Evolutionary conservation across 2,329 filamentous ascomycete species (phyloP), one percentile per base, ranked within the genome.

Genomic region (Exophiala xenobiotica): DNA sequence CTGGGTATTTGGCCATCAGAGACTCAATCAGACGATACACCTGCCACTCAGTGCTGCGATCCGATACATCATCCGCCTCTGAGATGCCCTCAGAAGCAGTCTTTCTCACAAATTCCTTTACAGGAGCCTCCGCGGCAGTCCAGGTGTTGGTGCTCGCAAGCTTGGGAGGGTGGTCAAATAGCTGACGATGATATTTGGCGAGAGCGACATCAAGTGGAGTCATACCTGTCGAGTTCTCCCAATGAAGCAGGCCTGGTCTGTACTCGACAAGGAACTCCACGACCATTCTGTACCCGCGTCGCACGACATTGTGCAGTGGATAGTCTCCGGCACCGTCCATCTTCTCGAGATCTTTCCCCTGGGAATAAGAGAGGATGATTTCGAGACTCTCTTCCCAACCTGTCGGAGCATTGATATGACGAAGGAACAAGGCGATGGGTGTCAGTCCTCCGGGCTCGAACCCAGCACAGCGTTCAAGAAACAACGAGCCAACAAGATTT

Each of bases 141-240:
- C 46, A 27, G 19, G 42, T 22, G 2, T 42, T 16, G 2, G 22
- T 44, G 16, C 20, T 22, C 8, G 4, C 27, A 1, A 59, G 20
- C 1, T 45, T 22, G 3, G 58, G 52, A 20, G 38, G 40, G 42
- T 63, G 37, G 12, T 49, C 16, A 63, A 65, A 24, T 58, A 54
- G 14, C 57, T 51, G 4, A 26, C 61, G 24, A 63, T 71, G 53
- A 3, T 63, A 76, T 1, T 68, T 66, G 46, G 87, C 83, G 44
- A 80, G 72, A 0, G 84, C 81, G 42, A 88, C 69, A 61, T 93
- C 88, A 22, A 78, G 75, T 0, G 88, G 85, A 0, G 88, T 93
- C 12, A 80, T 78, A 1, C 89, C 89, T 0, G 87, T 87, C 0
- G 87, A 81, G 59, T 91, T 91, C 65, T 93, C 89, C 18, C 83